Percentiles rank a stretch among this genome's conserved stretches.
These are phyloP conservation scores for Emmonsia crescens DNA, from an alignment of 2,329 filamentous ascomycete genomes.

Conservation along the genomic window DNA sequence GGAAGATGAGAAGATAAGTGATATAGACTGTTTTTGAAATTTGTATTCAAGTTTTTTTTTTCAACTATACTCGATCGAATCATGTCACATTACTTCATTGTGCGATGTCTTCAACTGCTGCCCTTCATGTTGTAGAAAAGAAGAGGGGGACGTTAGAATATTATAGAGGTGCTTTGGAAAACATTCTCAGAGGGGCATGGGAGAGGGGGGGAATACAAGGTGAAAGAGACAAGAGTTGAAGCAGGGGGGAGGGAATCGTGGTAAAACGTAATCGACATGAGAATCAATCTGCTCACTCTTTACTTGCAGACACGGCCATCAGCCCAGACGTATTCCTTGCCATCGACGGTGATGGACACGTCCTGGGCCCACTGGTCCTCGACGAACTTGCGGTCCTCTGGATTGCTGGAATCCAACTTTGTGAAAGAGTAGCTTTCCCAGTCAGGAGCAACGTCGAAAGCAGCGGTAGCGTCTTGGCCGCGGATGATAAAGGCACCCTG, in stretches of 20 bases:
- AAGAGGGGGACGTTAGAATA: background rate
- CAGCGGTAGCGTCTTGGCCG: slow-evolving; percentile 72
- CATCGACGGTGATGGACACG: slow-evolving; percentile 64
- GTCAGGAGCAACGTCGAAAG: slow-evolving; percentile 95
- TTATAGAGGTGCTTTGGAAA: background rate
- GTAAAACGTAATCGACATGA: slow-evolving; percentile 1
- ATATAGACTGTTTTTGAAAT: background rate
- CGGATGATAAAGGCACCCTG: slow-evolving; percentile 91
- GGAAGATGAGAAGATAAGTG: background rate
- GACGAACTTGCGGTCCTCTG: slow-evolving; percentile 75
- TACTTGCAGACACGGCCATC: slow-evolving; percentile 99
- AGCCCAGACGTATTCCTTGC: slow-evolving; percentile 81
- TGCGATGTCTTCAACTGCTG: background rate
- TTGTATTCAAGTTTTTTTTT: background rate
- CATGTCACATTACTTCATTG: slow-evolving; percentile 6
- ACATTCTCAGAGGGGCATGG: background rate
- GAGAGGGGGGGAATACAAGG: background rate
- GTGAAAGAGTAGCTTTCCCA: slow-evolving; percentile 92
- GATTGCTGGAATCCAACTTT: slow-evolving; percentile 85
- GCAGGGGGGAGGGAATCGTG: background rate
- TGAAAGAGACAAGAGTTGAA: background rate
- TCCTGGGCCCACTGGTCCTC: slow-evolving; percentile 89
- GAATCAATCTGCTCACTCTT: slow-evolving; percentile 22
- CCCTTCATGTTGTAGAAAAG: background rate
- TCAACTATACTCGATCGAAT: background rate